Conservation (phyloP, 805 yeast genomes). For the Candida schatavii region DNA sequence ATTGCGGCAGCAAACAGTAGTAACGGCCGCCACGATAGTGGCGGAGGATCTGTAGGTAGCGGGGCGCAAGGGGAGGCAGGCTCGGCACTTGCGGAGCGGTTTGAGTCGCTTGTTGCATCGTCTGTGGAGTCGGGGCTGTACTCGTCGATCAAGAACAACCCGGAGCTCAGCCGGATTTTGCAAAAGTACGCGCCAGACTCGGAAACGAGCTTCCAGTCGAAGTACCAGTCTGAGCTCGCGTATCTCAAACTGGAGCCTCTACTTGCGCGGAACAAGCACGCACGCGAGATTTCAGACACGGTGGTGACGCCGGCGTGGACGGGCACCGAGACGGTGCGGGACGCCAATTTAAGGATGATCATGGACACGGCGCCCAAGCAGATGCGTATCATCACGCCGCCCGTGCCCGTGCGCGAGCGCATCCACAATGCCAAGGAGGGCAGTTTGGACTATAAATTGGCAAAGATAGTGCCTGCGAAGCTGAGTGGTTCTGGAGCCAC, state of each 20-base stretch:
- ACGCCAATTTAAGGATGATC: slow-evolving; percentile 31
- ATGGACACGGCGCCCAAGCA: slow-evolving; percentile 27
- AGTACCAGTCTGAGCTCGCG: slow-evolving; percentile 9
- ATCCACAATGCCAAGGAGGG: slow-evolving; percentile 61
- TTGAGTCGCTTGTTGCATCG: slow-evolving; percentile 31
- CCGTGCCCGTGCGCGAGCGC: slow-evolving; percentile 33
- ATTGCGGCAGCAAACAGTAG: not conserved
- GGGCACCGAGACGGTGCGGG: slow-evolving; percentile 26
- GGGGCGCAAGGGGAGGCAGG: not conserved
- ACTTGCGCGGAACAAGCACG: slow-evolving; percentile 27
- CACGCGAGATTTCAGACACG: slow-evolving; percentile 22
- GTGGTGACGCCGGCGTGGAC: slow-evolving; percentile 24
- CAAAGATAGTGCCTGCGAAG: slow-evolving; percentile 28
- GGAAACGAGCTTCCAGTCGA: slow-evolving; percentile 1
- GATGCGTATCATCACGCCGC: slow-evolving; percentile 15
- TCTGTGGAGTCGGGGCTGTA: slow-evolving; percentile 16
- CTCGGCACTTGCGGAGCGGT: slow-evolving; percentile 29
- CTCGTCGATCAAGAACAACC: slow-evolving; percentile 17
- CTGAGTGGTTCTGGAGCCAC: too few relatives aligned
- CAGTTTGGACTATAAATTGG: slow-evolving; percentile 59
- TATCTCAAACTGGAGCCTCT: slow-evolving; percentile 31
- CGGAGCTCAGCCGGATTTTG: slow-evolving; percentile 13
- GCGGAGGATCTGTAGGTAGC: not conserved
- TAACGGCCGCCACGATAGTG: not conserved
- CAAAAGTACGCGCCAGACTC: slow-evolving; percentile 13